Base-by-base conservation (phyloP, 768 basidiomycete species). In the Chalciporus sphaerocephalus region DNA sequence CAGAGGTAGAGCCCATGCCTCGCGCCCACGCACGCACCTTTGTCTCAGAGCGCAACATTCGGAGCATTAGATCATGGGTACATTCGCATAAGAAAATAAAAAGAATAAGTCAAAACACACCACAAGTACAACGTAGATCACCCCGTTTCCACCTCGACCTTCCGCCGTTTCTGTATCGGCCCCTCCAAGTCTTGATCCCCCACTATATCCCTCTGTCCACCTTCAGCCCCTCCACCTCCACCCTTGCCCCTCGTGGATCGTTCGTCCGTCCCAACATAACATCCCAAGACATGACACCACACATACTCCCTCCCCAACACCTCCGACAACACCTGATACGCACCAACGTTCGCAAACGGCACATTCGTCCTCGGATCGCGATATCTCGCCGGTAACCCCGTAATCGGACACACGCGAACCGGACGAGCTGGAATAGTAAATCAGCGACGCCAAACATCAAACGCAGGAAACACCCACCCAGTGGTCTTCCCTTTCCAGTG, bases 321-420 rank as follows among this genome's bases (percentile, higher is more conserved):
- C 25, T 66, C 70, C 22, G 80, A 80, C 39, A 95, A 70, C 7
- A 74, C 72, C 35, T 76, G 63, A 60, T 80, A 96, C 10, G 86
- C 90, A 17, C 68, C 66, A 12, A 76, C 60, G 46, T 85, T 78
- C 2, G 90, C 86, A 63, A 81, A 97, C 0, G 91, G 92, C 6
- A 87, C 81, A 9, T 81, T 81, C 1, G 86, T 85, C 33, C 78
- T 70, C 1, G 93, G 92, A 61, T 96, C 92, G 30, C 79, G 60
- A 59, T 97, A 97, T 36, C 69, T 76, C 0, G 92, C 92, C 4
- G 74, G 71, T 34, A 73, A 73, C 3, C 94, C 94, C 0, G 90
- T 94, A 48, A 97, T 79, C 0, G 79, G 80, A 61, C 93, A 95
- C 6, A 63, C 71, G 44, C 75, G 78, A 15, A 73, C 73, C 0